Percentiles rank a stretch among this genome's conserved stretches.
Evolutionary conservation across 2,329 filamentous ascomycete species (phyloP).

Genomic region (Phialemonium atrogriseum): DNA sequence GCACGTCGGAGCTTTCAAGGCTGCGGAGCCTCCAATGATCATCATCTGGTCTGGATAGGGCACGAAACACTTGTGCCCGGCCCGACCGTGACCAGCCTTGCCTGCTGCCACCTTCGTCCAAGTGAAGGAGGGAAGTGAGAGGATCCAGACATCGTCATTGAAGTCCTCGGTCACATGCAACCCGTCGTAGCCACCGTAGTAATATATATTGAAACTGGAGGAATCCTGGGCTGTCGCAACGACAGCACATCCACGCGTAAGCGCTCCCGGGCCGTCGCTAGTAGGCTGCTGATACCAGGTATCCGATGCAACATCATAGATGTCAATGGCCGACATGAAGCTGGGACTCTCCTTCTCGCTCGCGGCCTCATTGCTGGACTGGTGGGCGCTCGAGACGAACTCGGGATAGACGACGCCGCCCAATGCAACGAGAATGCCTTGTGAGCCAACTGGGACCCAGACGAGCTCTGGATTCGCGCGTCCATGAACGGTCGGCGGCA

Average conservation of each 20-base stretch:
- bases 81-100: slow-evolving; percentile 45
- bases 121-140: slow-evolving; percentile 72
- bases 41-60: slow-evolving; percentile 77
- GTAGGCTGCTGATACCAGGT: slow-evolving; percentile 65
- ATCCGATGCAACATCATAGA: slow-evolving; percentile 65
- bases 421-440: slow-evolving; percentile 70
- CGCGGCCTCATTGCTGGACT: slow-evolving; percentile 23
- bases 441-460: slow-evolving; percentile 68
- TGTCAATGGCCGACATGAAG: slow-evolving; percentile 64
- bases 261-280: slow-evolving; percentile 43
- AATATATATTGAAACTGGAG: slow-evolving; percentile 76
- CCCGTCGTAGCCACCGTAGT: slow-evolving; percentile 68
- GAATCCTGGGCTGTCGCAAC: slow-evolving; percentile 62
- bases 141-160: slow-evolving; percentile 68
- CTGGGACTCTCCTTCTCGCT: slow-evolving; percentile 54
- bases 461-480: slow-evolving; percentile 58
- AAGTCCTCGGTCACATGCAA: slow-evolving; percentile 28
- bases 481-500: slow-evolving; percentile 39
- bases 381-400: slow-evolving; percentile 22
- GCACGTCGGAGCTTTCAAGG: slow-evolving; percentile 27
- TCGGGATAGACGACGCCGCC: slow-evolving; percentile 62
- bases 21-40: slow-evolving; percentile 58
- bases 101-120: slow-evolving; percentile 54
- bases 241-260: slow-evolving; percentile 64
- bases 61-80: slow-evolving; percentile 67